Percentiles rank a stretch among this genome's conserved stretches.
Conservation (phyloP, 768 basidiomycete genomes). For the Rhodocollybia butyracea region DNA sequence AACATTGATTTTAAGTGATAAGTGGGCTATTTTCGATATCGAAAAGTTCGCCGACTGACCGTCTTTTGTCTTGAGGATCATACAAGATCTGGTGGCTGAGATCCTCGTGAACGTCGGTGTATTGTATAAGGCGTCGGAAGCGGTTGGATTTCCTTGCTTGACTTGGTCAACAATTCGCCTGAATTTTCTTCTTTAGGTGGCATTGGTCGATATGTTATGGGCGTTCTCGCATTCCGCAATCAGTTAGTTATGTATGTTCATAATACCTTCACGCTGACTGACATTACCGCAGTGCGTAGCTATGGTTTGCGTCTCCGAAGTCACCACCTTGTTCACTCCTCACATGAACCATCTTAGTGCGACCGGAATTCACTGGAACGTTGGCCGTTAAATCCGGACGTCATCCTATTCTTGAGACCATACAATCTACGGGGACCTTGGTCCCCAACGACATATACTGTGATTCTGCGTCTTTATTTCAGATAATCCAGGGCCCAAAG, state of each 20-base stretch:
- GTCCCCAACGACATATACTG: constrained; percentile 92
- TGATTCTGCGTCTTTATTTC: constrained; percentile 80
- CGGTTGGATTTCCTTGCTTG: constrained; percentile 42
- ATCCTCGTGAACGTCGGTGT: constrained; percentile 72
- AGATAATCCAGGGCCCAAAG: constrained; percentile 92
- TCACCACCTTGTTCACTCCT: neutral
- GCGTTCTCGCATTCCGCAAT: constrained; percentile 84
- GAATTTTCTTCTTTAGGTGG: constrained; percentile 48
- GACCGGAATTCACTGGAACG: constrained; percentile 89
- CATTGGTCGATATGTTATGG: constrained; percentile 86
- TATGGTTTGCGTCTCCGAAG: constrained; percentile 34
- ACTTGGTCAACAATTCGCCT: too few relatives aligned
- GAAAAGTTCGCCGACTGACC: neutral
- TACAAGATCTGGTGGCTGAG: constrained; percentile 70
- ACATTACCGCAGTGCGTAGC: constrained; percentile 36
- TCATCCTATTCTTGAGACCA: constrained; percentile 82
- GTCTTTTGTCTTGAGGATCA: constrained; percentile 54
- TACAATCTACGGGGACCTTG: constrained; percentile 63
- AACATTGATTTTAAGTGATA: constrained; percentile 80
- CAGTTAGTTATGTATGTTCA: constrained; percentile 45
- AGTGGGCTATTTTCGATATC: constrained; percentile 33
- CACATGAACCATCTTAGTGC: constrained; percentile 46
- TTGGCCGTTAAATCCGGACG: constrained; percentile 86
- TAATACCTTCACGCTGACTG: neutral
- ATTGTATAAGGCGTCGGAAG: constrained; percentile 89